Percentiles rank a stretch among this genome's conserved stretches.
phyloP scores from a whole-genome alignment of 306 rosid species.

The Vigna reflexopilosa region DNA sequence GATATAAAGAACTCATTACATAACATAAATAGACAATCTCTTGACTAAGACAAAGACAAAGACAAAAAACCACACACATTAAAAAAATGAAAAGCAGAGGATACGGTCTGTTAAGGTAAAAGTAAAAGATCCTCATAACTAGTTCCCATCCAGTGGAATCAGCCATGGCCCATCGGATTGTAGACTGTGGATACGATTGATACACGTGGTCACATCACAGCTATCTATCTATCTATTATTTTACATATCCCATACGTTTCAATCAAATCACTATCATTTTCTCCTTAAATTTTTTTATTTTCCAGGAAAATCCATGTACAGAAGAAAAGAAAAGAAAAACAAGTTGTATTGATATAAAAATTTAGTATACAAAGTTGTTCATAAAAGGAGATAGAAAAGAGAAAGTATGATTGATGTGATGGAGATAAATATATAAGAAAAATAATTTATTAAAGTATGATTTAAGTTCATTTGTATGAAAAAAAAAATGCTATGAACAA shows the following conservation, averaged over 20 bases:
- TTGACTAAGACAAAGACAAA: not conserved
- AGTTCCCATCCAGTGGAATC: slow-evolving; percentile 49
- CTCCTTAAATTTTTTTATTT: not conserved
- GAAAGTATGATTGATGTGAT: not conserved
- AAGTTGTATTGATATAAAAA: not conserved
- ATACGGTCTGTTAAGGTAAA: slow-evolving; percentile 29
- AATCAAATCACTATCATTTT: slow-evolving; percentile 41
- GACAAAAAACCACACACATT: not conserved
- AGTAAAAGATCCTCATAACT: slow-evolving; percentile 16
- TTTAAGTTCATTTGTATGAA: not conserved
- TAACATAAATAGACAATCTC: not conserved
- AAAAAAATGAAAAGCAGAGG: not conserved
- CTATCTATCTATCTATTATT: not conserved
- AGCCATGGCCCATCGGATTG: slow-evolving; percentile 39
- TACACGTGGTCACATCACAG: slow-evolving; percentile 39
- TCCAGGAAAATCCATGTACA: not conserved
- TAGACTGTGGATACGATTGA: slow-evolving; percentile 44
- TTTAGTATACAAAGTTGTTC: not conserved
- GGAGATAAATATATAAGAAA: not conserved
- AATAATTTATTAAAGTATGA: not conserved
- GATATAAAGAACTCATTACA: not conserved
- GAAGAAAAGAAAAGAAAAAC: not conserved
- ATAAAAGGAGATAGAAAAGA: not conserved
- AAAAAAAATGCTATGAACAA: not conserved
- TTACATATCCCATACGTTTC: slow-evolving; percentile 35